Evolutionary conservation across 148 eudicot species (phyloP).

Genomic region (Polygonum maritimum): DNA sequence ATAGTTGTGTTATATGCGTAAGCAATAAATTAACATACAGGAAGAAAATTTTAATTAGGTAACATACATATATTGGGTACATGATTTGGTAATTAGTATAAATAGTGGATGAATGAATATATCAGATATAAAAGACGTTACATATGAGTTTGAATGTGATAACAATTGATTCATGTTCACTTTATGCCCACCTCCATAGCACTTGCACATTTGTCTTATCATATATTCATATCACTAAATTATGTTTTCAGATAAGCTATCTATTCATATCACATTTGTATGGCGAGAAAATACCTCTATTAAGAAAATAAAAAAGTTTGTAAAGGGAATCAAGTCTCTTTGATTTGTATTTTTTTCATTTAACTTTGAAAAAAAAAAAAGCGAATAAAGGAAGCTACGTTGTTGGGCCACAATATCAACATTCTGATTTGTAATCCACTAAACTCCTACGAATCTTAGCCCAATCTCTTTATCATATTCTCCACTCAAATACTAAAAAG

Average conservation of each 20-base stretch:
- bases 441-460: not conserved
- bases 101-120: too few species aligned
- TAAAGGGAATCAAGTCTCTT: not conserved
- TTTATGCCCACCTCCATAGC: not conserved
- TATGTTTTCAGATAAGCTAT: not conserved
- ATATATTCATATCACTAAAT: not conserved
- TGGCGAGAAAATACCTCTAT: not conserved
- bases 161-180: not conserved
- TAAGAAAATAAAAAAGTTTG: not conserved
- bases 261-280: not conserved
- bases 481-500: not conserved
- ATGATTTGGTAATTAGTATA: too few species aligned
- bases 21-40: too few species aligned
- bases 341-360: not conserved
- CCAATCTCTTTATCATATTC: not conserved
- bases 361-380: not conserved
- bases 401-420: conserved; percentile 2
- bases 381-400: conserved; percentile 2
- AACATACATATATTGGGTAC: too few species aligned
- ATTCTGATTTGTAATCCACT: not conserved
- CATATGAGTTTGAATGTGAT: not conserved
- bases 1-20: too few species aligned
- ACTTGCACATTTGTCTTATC: not conserved
- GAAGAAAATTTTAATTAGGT: too few species aligned
- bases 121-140: too few species aligned